Evolutionary conservation across 257 asterid species (phyloP), one percentile per base, ranked within the genome.

Genomic region (Euphrasia confusa): DNA sequence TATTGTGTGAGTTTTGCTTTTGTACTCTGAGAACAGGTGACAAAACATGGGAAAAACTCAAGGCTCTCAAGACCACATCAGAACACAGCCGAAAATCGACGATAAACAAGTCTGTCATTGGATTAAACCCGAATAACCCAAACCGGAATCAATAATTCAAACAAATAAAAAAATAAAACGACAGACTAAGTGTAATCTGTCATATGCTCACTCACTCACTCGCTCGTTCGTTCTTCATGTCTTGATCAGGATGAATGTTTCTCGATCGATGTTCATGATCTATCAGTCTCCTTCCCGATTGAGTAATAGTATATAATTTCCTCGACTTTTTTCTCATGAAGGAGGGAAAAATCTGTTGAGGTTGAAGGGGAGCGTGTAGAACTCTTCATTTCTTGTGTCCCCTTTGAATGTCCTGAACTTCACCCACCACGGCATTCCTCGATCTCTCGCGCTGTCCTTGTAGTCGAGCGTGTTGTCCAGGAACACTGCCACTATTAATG

Each of bases 341-440:
- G 97, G 99, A 50, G 99, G 99, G 85, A 89, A 87, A 76, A 89
- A 89, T 40, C 97, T 85, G 76, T 89, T 83, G 74, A 93, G 95
- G 57, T 87, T 93, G 83, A 93, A 89, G 9, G 99, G 99, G 54
- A 89, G 96, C 24, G 95, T 87, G 86, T 93, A 93, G 66, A 89
- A 93, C 83, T 93, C 99, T 74, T 93, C 97, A 35, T 89, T 93
- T 37, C 99, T 64, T 61, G 85, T 85, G 81, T 93, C 99, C 28
- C 95, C 99, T 77, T 83, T 87, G 73, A 87, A 89, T 1, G 95
- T 74, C 60, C 96, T 72, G 80, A 93, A 93, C 77, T 87, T 89
- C 39, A 71, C 96, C 99, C 96, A 89, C 99, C 99, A 89, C 1
- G 97, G 99, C 96, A 89, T 87, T 60, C 99, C 99, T 10, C 97